Evolutionary conservation across 805 yeast genomes (phyloP), one percentile per base, ranked within the genome.

Genomic region (Ogataea corticis): DNA sequence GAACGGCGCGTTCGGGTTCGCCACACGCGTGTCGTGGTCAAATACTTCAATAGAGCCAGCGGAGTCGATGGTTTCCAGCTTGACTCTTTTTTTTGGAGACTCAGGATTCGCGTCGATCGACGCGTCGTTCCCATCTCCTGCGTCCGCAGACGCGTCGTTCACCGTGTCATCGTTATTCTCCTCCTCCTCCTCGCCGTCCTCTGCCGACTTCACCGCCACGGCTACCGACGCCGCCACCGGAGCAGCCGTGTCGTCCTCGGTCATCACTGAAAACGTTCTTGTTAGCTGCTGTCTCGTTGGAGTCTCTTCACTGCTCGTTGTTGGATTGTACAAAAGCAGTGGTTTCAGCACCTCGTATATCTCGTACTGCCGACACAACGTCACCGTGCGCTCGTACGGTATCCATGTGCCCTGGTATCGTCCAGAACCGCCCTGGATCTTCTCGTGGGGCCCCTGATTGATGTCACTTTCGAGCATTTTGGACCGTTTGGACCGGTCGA

Each of bases 361-460:
- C 17, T 79, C 77, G 63, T 80, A 84, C 51, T 83, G 73, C 52
- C 74, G 76, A 44, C 85, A 82, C 65, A 85, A 71, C 31, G 76
- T 73, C 11, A 75, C 69, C 1, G 84, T 85, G 28, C 80, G 65
- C 44, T 75, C 82, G 52, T 74, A 75, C 4, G 90, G 87, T 33
- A 82, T 71, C 88, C 90, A 84, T 11, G 85, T 83, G 9, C 90
- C 91, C 60, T 83, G 87, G 62, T 79, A 81, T 55, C 80, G 80
- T n/a, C 87, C 87, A 51, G 82, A 79, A 0, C 87, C 88, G 29
- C 87, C 87, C 61, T 82, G 86, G 19, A 83, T 82, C 55, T 82
- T 83, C 55, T 84, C 90, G 57, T 80, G 84, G 29, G 67, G 69
- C n/a, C 85, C 83, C 6, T 79, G 75, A 46, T 73, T 78, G 33